Percentiles rank a stretch among this genome's conserved stretches.
These are phyloP conservation scores for Aspergillus sp. DNA, from an alignment of 2,329 filamentous ascomycete genomes.

Conservation along the genomic window DNA sequence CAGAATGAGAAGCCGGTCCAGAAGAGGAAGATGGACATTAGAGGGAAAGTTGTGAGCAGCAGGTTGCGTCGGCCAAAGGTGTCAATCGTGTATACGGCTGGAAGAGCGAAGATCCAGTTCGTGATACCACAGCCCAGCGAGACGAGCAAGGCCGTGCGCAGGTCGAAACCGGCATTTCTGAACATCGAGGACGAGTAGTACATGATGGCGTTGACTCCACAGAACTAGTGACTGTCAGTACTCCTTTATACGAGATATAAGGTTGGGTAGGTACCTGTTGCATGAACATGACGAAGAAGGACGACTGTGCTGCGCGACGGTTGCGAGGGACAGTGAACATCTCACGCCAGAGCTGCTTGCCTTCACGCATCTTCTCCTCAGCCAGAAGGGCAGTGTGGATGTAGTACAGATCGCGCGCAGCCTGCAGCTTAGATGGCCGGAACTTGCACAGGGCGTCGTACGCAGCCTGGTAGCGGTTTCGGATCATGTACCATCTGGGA, in stretches of 20 bases:
- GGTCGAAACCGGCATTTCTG: conserved; percentile 52
- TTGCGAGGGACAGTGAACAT: conserved; percentile 63
- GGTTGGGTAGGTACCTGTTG: conserved; percentile 45
- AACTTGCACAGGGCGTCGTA: conserved; percentile 52
- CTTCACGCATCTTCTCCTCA: conserved; percentile 55
- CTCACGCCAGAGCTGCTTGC: conserved; percentile 55
- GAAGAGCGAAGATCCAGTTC: conserved; percentile 65
- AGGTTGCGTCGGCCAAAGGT: conserved; percentile 64
- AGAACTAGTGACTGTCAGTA: conserved; percentile 32
- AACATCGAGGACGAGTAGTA: conserved; percentile 66
- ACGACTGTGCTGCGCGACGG: conserved; percentile 57
- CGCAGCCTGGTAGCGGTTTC: conserved; percentile 46
- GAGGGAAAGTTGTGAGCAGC: conserved; percentile 62
- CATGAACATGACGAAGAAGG: conserved; percentile 66
- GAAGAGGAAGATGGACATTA: conserved; percentile 51
- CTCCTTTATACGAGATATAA: background rate
- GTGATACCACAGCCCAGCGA: conserved; percentile 65
- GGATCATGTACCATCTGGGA: conserved; percentile 53
- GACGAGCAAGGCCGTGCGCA: conserved; percentile 55
- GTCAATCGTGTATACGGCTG: conserved; percentile 66
- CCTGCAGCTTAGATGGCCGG: conserved; percentile 54
- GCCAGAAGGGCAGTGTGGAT: conserved; percentile 59
- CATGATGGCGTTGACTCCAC: conserved; percentile 57
- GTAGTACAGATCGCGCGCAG: conserved; percentile 58
- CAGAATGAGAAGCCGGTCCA: conserved; percentile 54